These are phyloP conservation scores for Phytophthora ramorum DNA, from an alignment of 352 stramenopile genomes.

Conservation along the genomic window DNA sequence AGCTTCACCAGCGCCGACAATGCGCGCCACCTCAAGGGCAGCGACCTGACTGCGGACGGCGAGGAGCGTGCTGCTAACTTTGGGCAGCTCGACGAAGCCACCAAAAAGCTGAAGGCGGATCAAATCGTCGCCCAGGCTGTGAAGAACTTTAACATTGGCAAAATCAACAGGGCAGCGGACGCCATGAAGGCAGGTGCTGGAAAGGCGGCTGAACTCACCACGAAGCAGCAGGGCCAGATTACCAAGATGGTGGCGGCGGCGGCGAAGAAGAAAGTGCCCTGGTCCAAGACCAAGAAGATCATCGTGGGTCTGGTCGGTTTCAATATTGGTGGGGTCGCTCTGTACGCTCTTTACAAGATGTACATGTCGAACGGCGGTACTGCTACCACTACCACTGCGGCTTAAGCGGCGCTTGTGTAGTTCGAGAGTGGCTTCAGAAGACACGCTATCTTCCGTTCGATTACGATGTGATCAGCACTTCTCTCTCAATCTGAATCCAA, in stretches of 20 bases:
- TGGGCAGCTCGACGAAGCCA: neutral
- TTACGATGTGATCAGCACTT: no score
- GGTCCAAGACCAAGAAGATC: no score
- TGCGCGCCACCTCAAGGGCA: neutral
- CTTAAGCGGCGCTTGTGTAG: neutral
- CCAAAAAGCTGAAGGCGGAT: neutral
- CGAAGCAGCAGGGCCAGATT: neutral
- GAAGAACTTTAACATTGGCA: neutral
- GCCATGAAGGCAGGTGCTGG: neutral
- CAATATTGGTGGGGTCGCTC: neutral
- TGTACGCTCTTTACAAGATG: neutral
- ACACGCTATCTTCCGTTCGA: no score
- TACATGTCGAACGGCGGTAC: neutral
- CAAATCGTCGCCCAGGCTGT: neutral
- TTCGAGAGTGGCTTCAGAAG: no score
- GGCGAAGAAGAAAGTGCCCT: neutral
- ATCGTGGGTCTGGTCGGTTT: neutral
- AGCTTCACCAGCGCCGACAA: constrained; percentile 1
- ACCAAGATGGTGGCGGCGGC: neutral
- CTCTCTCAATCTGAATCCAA: no score
- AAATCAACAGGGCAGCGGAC: neutral
- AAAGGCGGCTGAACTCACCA: neutral
- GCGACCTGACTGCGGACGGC: neutral
- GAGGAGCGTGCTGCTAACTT: neutral
- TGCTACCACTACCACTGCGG: neutral